Evolutionary conservation across 257 asterid species (phyloP), one percentile per base, ranked within the genome.

Genomic region (Oldenlandia corymbosa): DNA sequence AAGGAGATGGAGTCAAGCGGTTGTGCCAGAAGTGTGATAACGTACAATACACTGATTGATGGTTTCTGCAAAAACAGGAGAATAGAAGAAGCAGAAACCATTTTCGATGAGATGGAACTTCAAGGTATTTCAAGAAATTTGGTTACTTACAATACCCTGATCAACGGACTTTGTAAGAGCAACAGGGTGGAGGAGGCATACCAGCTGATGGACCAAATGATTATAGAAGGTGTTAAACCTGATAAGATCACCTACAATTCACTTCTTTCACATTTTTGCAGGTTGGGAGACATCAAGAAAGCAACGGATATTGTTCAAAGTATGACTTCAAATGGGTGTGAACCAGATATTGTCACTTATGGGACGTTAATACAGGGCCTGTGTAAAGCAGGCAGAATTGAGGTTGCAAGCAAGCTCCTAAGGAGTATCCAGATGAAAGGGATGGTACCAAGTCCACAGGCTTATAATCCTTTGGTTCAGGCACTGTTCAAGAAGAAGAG

Each of bases 121-220:
- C 88, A 82, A 37, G 99, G 97, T 32, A 80, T 92, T 14, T 87
- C 97, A 2, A 74, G 97, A 73, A 77, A 92, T 58, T 49, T 70
- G 60, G 83, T 89, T 17, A 89, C 99, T 0, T 92, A 87, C 66
- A 92, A 92, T 76, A 89, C 97, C 30, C 90, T 92, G 24, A 82
- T 92, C 58, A 88, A 89, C 52, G 97, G 99, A 34, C 91, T 92
- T 21, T 80, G 89, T n/a, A 89, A 85, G 79, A 71, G 76, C 68
- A 74, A 66, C 70, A 78, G 95, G 62, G 85, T 89, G 54, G 97
- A 87, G 54, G 97, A 92, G 16, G 97, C 99, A 24, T 72, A 87
- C 73, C 80, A 83, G 80, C 99, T 92, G 20, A 85, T 89, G 95
- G 96, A 89, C 52, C 99, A 85, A 74, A 85, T 92, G 97, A 78